Percentiles rank a stretch among this genome's conserved stretches.
phyloP scores from a whole-genome alignment of 495 filamentous ascomycete species.

The Thermothielavioides terrestris region DNA sequence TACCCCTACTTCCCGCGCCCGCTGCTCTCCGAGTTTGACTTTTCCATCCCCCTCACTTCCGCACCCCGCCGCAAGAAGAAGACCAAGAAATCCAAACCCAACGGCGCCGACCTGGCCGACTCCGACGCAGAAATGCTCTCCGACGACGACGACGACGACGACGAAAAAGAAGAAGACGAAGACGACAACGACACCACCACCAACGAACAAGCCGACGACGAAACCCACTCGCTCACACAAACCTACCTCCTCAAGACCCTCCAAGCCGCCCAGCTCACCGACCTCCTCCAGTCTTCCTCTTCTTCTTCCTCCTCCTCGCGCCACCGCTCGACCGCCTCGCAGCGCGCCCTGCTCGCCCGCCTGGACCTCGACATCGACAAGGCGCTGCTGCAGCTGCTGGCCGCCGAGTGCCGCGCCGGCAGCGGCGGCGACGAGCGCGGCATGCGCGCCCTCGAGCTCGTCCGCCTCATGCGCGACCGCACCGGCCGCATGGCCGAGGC shows the following conservation, averaged over 20 bases:
- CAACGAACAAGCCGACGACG: slow-evolving; percentile 32
- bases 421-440: slow-evolving; percentile 69
- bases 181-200: slow-evolving; percentile 31
- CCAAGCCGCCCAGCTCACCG: slow-evolving; percentile 59
- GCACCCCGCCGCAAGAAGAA: slow-evolving; percentile 28
- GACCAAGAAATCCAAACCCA: slow-evolving; percentile 29
- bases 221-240: slow-evolving; percentile 57
- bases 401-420: slow-evolving; percentile 79
- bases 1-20: slow-evolving; percentile 94
- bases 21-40: slow-evolving; percentile 86
- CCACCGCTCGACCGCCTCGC: slow-evolving; percentile 40
- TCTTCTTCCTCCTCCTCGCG: slow-evolving; percentile 24
- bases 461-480: slow-evolving; percentile 65
- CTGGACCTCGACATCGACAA: slow-evolving; percentile 80
- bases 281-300: slow-evolving; percentile 53
- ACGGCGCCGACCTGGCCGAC: slow-evolving; percentile 16
- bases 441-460: slow-evolving; percentile 85
- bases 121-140: slow-evolving; percentile 28
- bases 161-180: slow-evolving; percentile 5
- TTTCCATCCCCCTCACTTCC: slow-evolving; percentile 69
- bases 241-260: slow-evolving; percentile 66
- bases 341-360: slow-evolving; percentile 59
- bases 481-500: slow-evolving; percentile 79
- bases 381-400: slow-evolving; percentile 78
- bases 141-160: slow-evolving; percentile 3